Percentiles rank a stretch among this genome's conserved stretches.
phyloP scores from a whole-genome alignment of 2,329 filamentous ascomycete genomes.

The Gnomoniopsis sp. region DNA sequence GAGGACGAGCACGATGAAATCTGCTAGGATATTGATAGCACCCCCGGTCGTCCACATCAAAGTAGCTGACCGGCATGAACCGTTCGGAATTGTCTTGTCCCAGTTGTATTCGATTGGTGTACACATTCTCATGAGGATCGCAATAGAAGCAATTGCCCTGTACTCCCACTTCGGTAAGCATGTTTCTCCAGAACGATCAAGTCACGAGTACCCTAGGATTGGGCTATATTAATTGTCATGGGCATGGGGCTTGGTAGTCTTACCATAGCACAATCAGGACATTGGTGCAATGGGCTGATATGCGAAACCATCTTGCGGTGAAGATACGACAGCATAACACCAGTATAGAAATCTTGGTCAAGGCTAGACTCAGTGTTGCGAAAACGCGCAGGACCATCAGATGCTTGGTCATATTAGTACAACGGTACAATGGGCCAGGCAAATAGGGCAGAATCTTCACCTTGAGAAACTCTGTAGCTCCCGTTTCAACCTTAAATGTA shows the following conservation, averaged over 20 bases:
- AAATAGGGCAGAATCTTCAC: not conserved
- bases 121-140: not conserved
- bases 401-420: not conserved
- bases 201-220: not conserved
- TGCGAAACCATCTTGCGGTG: constrained; percentile 2
- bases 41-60: not conserved
- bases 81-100: not conserved
- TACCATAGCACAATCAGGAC: constrained; percentile 2
- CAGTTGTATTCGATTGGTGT: constrained; percentile 14
- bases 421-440: not conserved
- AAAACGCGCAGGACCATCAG: constrained; percentile 2
- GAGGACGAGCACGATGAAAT: constrained; percentile 3
- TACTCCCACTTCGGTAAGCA: not conserved
- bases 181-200: not conserved
- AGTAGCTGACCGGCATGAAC: not conserved
- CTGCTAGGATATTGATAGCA: constrained; percentile 2
- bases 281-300: not conserved
- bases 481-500: constrained; percentile 1
- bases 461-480: not conserved
- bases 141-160: constrained; percentile 1
- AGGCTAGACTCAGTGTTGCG: constrained; percentile 1
- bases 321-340: constrained; percentile 2
- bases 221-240: not conserved
- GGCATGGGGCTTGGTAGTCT: not conserved
- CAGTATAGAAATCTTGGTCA: constrained; percentile 9